A percentile compares a stretch with the other conserved stretches of the same genome.
Conservation (phyloP, 2,329 filamentous ascomycete species). For the Scortechinia acanthostroma region DNA sequence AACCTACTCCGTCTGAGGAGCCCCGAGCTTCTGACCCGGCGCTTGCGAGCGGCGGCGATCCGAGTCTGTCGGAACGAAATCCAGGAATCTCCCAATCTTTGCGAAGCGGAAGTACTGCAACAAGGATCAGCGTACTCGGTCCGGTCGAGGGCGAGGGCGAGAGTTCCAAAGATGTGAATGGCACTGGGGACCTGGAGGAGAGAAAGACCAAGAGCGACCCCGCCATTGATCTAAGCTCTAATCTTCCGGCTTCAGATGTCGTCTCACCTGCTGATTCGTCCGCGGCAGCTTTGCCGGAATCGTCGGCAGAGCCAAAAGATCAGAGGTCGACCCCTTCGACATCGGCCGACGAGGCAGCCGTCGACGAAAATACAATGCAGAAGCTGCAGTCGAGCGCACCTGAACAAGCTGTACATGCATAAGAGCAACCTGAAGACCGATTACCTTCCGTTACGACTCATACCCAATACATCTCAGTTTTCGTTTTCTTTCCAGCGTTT, state of each 20-base stretch:
- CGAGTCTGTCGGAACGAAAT: background rate
- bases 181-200: no score
- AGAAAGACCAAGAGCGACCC: no score
- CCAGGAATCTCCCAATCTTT: background rate
- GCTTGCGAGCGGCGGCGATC: background rate
- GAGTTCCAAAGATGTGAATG: background rate
- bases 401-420: background rate
- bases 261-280: no score
- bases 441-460: background rate
- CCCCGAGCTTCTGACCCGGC: background rate
- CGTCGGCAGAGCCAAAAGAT: no score
- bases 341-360: background rate
- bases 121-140: background rate
- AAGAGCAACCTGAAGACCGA: background rate
- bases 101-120: background rate
- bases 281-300: no score
- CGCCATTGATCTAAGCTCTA: no score
- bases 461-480: background rate
- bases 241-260: no score
- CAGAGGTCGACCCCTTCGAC: background rate
- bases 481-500: no score
- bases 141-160: background rate
- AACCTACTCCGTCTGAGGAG: background rate
- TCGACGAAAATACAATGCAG: no score
- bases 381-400: background rate